A percentile compares a stretch with the other conserved stretches of the same genome.
Evolutionary conservation across 192 early-diverging fungal genomes (phyloP).

Genomic region (Podila horticola): DNA sequence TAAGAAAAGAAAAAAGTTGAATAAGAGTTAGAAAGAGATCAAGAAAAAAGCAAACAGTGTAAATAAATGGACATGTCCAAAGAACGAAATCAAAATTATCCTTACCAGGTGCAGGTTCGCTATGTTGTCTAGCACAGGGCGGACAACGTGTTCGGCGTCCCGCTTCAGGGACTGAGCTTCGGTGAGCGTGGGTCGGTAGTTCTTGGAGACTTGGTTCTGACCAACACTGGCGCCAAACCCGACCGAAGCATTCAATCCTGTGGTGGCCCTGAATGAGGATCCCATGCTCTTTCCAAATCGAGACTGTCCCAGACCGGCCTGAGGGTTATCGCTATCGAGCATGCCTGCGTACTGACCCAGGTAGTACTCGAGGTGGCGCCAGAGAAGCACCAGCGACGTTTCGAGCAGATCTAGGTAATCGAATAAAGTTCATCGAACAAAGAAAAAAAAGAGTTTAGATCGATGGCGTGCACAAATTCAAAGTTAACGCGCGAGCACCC

Average conservation of each 20-base stretch:
- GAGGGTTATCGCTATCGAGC: conserved; percentile 15
- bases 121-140: conserved; percentile 31
- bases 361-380: conserved; percentile 79
- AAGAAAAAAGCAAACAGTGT: neutral
- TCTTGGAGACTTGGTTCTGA: conserved; percentile 44
- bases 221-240: conserved; percentile 5
- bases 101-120: conserved; percentile 36
- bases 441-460: conserved; percentile 3
- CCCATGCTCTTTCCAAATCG: conserved; percentile 31
- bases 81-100: neutral
- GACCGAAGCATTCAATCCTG: conserved; percentile 1
- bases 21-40: neutral
- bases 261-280: conserved; percentile 11
- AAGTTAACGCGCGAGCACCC: too few species aligned
- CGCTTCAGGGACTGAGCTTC: conserved; percentile 49
- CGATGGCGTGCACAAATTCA: too few species aligned
- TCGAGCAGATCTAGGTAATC: conserved; percentile 57
- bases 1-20: neutral
- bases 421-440: conserved; percentile 6
- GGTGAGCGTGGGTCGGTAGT: conserved; percentile 39
- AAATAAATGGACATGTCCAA: too few species aligned
- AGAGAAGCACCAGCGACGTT: conserved; percentile 72
- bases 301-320: conserved; percentile 27
- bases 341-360: conserved; percentile 45
- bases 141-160: conserved; percentile 37